Evolutionary conservation across 1,139 yeast species (phyloP).

Genomic region (Magnusiomyces tetraspermus): DNA sequence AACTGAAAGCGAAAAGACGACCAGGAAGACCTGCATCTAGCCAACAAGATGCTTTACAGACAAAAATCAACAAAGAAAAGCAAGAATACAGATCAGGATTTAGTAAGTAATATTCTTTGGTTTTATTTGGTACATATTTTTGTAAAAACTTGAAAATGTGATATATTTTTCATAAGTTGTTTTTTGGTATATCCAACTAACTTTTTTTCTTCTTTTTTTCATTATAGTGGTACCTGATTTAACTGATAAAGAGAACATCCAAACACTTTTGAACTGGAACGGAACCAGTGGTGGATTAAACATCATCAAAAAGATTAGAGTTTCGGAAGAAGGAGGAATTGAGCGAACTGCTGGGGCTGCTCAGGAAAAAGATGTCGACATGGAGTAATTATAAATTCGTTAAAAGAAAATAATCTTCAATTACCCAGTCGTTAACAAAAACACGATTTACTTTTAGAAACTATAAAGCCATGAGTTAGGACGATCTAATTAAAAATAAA

Average conservation of each 20-base stretch:
- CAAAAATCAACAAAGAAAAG: conserved; percentile 49
- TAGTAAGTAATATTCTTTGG: conserved; percentile 19
- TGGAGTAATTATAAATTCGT: background rate
- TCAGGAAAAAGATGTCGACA: background rate
- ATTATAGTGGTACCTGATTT: conserved; percentile 64
- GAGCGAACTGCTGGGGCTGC: background rate
- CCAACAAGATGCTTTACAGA: conserved; percentile 59
- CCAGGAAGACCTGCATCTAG: conserved; percentile 79
- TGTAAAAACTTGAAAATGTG: too few species aligned
- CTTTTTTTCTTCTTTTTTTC: background rate
- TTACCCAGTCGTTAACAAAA: background rate
- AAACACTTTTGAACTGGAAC: conserved; percentile 60
- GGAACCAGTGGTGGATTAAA: conserved; percentile 76
- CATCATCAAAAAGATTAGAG: conserved; percentile 37
- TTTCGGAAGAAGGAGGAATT: conserved; percentile 2
- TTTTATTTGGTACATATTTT: too few species aligned
- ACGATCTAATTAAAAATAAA: background rate
- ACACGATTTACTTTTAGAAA: background rate
- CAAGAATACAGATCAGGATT: conserved; percentile 63
- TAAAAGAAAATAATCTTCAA: background rate
- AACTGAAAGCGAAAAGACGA: conserved; percentile 52
- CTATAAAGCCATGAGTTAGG: background rate
- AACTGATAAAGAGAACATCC: conserved; percentile 50
- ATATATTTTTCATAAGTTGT: too few species aligned
- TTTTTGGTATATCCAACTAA: conserved; percentile 2